Conservation (phyloP, 176 grass and related monocot species). For the Rhynchospora pubera region DNA sequence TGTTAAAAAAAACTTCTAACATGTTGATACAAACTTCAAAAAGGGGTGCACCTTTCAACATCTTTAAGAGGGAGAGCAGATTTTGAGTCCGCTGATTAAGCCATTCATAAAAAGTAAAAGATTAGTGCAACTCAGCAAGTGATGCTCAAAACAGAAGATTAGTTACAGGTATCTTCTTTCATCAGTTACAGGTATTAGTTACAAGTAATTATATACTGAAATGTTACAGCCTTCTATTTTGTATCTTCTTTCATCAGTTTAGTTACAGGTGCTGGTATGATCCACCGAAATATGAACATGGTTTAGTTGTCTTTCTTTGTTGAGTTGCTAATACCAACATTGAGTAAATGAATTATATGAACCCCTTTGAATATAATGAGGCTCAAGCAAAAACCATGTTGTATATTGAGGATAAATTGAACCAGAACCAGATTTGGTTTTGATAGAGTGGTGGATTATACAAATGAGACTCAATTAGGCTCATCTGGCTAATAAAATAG, state of each 20-base stretch:
- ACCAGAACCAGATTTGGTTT: background rate
- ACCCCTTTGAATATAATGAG: background rate
- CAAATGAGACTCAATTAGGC: background rate
- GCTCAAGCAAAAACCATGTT: background rate
- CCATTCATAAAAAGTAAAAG: conserved; percentile 15
- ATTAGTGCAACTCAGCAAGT: background rate
- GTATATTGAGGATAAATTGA: background rate
- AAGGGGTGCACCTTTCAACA: conserved; percentile 66
- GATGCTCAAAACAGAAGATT: background rate
- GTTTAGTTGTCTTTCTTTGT: background rate
- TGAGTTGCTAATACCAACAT: background rate
- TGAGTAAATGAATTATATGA: background rate
- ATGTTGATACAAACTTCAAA: background rate
- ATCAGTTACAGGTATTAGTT: background rate
- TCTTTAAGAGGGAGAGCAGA: conserved; percentile 70
- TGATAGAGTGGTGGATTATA: background rate
- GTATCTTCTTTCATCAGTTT: background rate
- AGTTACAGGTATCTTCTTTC: background rate
- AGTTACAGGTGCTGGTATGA: background rate
- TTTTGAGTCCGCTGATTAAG: conserved; percentile 60
- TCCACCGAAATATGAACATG: background rate
- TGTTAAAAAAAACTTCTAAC: background rate
- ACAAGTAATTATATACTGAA: background rate
- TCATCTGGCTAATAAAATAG: background rate
- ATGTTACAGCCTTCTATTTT: background rate